Evolutionary conservation across 2,329 filamentous ascomycete species (phyloP).

Genomic region (Ophiosphaerella narmari): DNA sequence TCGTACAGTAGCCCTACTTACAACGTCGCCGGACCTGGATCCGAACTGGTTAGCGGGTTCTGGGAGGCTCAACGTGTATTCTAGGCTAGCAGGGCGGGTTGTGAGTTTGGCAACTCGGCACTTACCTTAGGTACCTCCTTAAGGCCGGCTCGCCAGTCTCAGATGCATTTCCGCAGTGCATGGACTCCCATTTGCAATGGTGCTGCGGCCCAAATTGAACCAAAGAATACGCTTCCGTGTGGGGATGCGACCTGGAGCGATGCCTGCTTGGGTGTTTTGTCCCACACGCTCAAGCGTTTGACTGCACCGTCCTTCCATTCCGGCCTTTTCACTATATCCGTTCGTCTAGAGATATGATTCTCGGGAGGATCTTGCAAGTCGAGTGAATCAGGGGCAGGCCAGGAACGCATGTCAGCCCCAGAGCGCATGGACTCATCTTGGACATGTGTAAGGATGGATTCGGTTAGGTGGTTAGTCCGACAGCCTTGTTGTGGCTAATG

Average conservation of each 20-base stretch:
- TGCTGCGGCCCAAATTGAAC: background rate
- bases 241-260: slow-evolving; percentile 2
- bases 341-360: slow-evolving; percentile 2
- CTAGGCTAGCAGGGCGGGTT: no score
- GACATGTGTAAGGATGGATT: background rate
- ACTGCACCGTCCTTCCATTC: slow-evolving; percentile 4
- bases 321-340: background rate
- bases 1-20: no score
- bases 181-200: background rate
- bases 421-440: background rate
- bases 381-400: slow-evolving; percentile 10
- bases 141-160: background rate
- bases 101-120: no score
- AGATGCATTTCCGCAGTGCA: background rate
- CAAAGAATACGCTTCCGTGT: background rate
- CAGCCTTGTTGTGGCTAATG: background rate
- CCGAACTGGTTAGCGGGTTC: no score
- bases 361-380: background rate
- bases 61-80: no score
- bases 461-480: background rate
- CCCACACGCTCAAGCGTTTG: slow-evolving; percentile 2
- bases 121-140: background rate
- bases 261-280: slow-evolving; percentile 3
- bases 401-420: slow-evolving; percentile 4
- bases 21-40: no score